Base-by-base conservation (phyloP, 2,329 filamentous ascomycete genomes). In the Xylaria sp. region DNA sequence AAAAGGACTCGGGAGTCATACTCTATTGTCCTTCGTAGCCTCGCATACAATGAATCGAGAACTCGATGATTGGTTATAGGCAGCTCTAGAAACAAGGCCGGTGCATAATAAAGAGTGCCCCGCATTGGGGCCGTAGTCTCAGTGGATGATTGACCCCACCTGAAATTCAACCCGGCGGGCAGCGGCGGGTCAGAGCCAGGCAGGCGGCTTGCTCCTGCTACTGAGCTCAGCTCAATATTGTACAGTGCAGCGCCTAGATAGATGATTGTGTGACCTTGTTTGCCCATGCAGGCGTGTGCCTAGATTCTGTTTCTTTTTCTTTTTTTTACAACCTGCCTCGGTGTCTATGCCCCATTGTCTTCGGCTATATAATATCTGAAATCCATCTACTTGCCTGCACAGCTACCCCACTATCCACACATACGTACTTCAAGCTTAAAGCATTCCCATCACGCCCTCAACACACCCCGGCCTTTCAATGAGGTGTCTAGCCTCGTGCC, bases 401-500 rank as follows among this genome's bases (percentile, higher is more conserved):
- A 38, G 36, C 36, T 38, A 38, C 36, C 36, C 36, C 36, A 38
- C 36, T 38, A 38, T 38, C 36, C 11, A 38, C 36, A 4, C 40
- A 38, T 42, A 4, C 40, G 28, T 42, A 60, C 28, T 13, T 57
- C 42, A 6, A 42, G 56, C 48, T 46, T 56, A 4, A 6, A 31
- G 28, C 17, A 28, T 58, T n/a, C 59, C 46, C 49, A 54, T 54
- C 31, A 20, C n/a, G n/a, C 20, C 51, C 51, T 28, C 54, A 42
- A 57, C 62, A 49, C 66, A 26, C 40, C 40, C 23, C 33, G 28
- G 38, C 20, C 48, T 49, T 65, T 67, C 60, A 56, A 63, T 61
- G 68, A 71, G 59, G 70, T 61, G 33, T 23, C 58, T 59, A 26
- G 54, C 65, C 63, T 65, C 40, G 51, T 58, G 49, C 13, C 40